A percentile compares a stretch with the other conserved stretches of the same genome.
These are phyloP conservation scores for Diophrys appendiculata DNA, from an alignment of 73 alveolate genomes.

Conservation along the genomic window DNA sequence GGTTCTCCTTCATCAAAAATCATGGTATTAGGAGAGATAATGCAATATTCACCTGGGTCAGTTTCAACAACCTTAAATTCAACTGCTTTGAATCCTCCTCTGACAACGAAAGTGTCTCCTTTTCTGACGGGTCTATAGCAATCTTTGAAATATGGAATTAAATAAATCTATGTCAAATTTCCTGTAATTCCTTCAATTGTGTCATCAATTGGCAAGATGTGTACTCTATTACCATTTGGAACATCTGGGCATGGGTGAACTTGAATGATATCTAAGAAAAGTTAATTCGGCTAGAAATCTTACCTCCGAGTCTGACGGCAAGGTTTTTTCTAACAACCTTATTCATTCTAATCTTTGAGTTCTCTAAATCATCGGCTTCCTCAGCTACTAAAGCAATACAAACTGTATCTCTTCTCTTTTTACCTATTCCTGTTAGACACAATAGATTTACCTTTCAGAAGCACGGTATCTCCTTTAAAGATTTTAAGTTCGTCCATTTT, in stretches of 20 bases:
- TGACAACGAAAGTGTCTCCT: constrained; percentile 96
- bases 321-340: constrained; percentile 97
- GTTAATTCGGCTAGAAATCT: neutral
- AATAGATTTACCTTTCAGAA: constrained; percentile 81
- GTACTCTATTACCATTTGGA: constrained; percentile 93
- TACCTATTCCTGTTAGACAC: constrained; percentile 30
- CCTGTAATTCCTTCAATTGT: constrained; percentile 98
- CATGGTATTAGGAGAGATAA: constrained; percentile 98
- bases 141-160: constrained; percentile 97
- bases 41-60: constrained; percentile 97
- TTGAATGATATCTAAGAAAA: constrained; percentile 54
- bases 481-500: constrained; percentile 96
- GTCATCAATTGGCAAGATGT: constrained; percentile 97
- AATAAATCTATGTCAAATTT: constrained; percentile 92
- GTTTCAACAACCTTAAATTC: constrained; percentile 98
- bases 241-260: constrained; percentile 87
- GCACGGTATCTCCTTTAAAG: constrained; percentile 96
- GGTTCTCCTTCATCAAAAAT: constrained; percentile 98
- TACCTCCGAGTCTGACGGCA: constrained; percentile 90
- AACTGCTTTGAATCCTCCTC: constrained; percentile 98
- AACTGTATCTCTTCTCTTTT: constrained; percentile 97
- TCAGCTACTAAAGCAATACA: constrained; percentile 95
- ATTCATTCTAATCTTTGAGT: constrained; percentile 93
- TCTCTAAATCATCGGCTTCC: constrained; percentile 76
- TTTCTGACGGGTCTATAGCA: constrained; percentile 98